These are phyloP conservation scores for Penicillium ucsense DNA, from an alignment of 495 filamentous ascomycete species.

Conservation along the genomic window DNA sequence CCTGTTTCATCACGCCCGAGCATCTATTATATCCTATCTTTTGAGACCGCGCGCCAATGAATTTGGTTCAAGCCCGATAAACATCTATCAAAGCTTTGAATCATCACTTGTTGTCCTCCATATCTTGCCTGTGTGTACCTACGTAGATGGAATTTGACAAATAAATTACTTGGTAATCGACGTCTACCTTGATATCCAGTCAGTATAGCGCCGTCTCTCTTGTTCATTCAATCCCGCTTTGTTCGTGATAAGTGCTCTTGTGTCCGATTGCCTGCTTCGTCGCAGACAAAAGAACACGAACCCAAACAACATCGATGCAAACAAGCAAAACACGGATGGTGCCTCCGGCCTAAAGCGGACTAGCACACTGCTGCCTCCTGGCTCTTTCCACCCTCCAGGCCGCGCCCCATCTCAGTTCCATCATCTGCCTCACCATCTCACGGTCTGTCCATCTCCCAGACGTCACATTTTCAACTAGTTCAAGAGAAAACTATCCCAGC, in stretches of 20 bases:
- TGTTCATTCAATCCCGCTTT: too few species aligned
- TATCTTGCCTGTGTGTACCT: constrained; percentile 13
- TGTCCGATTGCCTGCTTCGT: too few species aligned
- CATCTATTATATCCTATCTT: neutral
- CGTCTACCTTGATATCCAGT: too few species aligned
- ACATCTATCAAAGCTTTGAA: neutral
- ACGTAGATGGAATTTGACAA: constrained; percentile 8
- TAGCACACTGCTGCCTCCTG: constrained; percentile 4
- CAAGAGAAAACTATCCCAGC: too few species aligned
- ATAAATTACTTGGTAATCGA: neutral
- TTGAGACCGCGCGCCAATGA: too few species aligned
- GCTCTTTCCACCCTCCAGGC: constrained; percentile 7
- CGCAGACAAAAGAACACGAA: too few species aligned
- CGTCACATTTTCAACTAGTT: too few species aligned
- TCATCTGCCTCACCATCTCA: constrained; percentile 4
- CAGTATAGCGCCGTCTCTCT: too few species aligned
- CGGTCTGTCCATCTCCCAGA: neutral
- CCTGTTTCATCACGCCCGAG: neutral
- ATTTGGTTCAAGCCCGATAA: too few species aligned
- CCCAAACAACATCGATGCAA: constrained; percentile 5
- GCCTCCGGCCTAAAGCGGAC: constrained; percentile 7
- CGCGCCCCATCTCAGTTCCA: constrained; percentile 5
- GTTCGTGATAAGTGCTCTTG: too few species aligned
- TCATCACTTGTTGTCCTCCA: neutral
- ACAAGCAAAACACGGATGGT: constrained; percentile 6